Conservation (phyloP, 441 rosid genomes). For the Kokia cookei region DNA sequence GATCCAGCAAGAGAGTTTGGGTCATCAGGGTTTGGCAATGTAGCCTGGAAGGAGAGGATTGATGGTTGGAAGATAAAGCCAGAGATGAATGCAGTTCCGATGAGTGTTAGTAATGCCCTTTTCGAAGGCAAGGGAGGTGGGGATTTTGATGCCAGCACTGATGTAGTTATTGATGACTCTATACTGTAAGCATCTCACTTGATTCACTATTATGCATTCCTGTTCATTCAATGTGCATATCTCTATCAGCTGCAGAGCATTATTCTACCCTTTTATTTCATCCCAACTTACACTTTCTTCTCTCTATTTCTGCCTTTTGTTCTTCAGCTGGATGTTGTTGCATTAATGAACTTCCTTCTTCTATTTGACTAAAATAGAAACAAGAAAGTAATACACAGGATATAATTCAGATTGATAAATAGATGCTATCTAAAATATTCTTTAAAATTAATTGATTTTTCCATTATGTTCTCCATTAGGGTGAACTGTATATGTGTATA, state of each 20-base stretch:
- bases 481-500: background rate
- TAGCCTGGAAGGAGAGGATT: constrained; percentile 98
- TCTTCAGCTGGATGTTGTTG: background rate
- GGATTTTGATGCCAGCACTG: constrained; percentile 85
- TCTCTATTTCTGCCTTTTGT: background rate
- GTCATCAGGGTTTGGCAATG: constrained; percentile 73
- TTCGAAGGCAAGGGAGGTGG: constrained; percentile 69
- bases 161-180: constrained; percentile 85
- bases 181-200: constrained; percentile 53
- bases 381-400: background rate
- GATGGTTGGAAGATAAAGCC: constrained; percentile 99
- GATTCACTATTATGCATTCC: background rate
- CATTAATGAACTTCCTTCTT: background rate
- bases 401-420: background rate
- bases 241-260: background rate
- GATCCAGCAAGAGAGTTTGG: constrained; percentile 71
- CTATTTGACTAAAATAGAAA: background rate
- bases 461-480: background rate
- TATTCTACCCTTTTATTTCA: background rate
- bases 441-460: background rate
- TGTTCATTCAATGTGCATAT: background rate
- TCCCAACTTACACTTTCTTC: background rate
- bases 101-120: constrained; percentile 77
- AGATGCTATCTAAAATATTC: background rate
- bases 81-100: constrained; percentile 74